Base-by-base conservation (phyloP, 108 stramenopile genomes). In the Discostella stelligeroides region DNA sequence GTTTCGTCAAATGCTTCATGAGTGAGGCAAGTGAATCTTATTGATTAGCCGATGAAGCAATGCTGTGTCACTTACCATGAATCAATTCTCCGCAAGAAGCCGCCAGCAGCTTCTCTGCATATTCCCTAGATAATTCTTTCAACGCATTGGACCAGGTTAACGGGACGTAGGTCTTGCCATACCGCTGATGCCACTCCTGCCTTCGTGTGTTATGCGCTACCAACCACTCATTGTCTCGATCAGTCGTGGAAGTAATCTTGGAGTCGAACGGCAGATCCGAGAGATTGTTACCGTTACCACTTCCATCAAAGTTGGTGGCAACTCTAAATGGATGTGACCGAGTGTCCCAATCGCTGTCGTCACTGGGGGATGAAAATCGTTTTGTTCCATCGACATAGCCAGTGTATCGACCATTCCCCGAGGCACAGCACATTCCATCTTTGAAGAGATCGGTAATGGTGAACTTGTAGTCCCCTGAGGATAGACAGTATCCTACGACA, bases 351-450 rank as follows among this genome's bases (percentile, higher is more conserved):
- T 72, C 54, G 10, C 51, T 50, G 28, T 63, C 51, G 2, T 41
- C 62, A 17, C 12, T 37, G 14, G 71, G 71, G 24, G 61, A 63
- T 42, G 51, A 8, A 57, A 72, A 72, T 41, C 47, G 30, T 45
- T 50, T 24, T 5, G 17, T 17, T 6, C 70, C 53, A 55, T 54
- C 71, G 10, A 72, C 27, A 13, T 55, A 47, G 18, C 59, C 71
- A 41, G 51, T 13, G 23, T 72, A 63, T 18, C 53, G 54, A 7
- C 71, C 71, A 11, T 49, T 25, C 28, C 71, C 61, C n/a, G 14
- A 13, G 23, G 39, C 50, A 46, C 59, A 54, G 40, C 62, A 63
- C 61, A 72, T 72, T 18, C 71, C 71, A 55, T 72, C 71, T 39
- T 63, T 72, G 54, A 72, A 63, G 49, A 48, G 40, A 37, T 72